Evolutionary conservation across 2,329 filamentous ascomycete species (phyloP), one percentile per base, ranked within the genome.

Genomic region (Aureobasidium vineae): DNA sequence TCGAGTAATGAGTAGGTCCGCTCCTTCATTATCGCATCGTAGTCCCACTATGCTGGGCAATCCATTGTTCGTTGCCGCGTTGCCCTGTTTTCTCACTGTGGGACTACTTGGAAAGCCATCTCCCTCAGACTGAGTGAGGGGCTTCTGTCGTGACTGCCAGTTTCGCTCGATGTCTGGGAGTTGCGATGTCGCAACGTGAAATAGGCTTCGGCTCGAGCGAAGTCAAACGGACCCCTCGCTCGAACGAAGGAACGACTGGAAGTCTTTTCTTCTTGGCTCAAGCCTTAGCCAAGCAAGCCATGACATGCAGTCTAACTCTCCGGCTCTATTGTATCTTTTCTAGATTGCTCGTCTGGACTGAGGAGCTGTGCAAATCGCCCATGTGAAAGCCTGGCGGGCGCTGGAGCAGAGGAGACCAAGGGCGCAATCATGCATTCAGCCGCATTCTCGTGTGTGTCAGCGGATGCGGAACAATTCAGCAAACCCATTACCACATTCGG

Each of bases 381-480:
- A 57, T 57, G 56, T 66, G 53, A 57, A 59, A 53, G 61, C 59
- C 47, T 54, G 67, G 41, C 41, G 19, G 6, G 41, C 19, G 23
- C 16, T 38, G 28, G 13, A 26, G 16, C 26, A 54, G 50, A 54
- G 13, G 36, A 31, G 38, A 8, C 13, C 59, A n/a, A 49, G 52
- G 33, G 19, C 26, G 47, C 61, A 50, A 21, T 16, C 41, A 53
- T 64, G 61, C 61, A 64, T 64, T 43, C 38, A 45, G 49, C 61
- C 61, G 61, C 47, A 8, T 33, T 45, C 28, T 64, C 26, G 47
- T 28, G n/a, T 43, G 38, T 64, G 61, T 53, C 61, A 64, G 61
- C 61, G 23, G 33, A 52, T 40, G 59, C 59, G 59, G 59, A 63
- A 52, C 43, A 38, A 45, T 47, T 36, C 40, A 60, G 56, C 19